Percentiles rank a stretch among this genome's conserved stretches.
Evolutionary conservation across 2,329 filamentous ascomycete species (phyloP).

Genomic region (Daldinia sp.): DNA sequence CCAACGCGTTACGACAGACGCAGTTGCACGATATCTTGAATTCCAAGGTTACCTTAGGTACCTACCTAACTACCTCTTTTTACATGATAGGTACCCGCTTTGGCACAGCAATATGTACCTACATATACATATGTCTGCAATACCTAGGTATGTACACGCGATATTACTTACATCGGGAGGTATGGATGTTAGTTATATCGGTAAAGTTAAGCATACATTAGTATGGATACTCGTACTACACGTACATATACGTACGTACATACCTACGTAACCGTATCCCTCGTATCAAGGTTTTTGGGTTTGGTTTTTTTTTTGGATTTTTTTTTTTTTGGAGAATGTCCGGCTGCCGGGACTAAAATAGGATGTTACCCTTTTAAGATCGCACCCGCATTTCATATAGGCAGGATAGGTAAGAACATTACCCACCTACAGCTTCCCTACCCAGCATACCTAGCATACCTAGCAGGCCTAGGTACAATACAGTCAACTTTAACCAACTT

Average conservation of each 20-base stretch:
- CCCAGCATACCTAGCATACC: background rate
- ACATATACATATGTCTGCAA: no score
- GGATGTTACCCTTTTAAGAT: background rate
- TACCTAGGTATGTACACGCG: background rate
- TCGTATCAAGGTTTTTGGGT: no score
- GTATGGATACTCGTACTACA: no score
- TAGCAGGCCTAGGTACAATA: no score
- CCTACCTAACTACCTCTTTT: no score
- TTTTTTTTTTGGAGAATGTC: conserved; percentile 19
- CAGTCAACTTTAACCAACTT: conserved; percentile 6
- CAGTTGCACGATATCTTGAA: background rate
- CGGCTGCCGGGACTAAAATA: conserved; percentile 26
- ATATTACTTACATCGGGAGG: background rate
- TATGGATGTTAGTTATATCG: no score
- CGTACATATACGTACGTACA: background rate
- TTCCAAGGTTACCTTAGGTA: background rate
- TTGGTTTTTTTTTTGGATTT: no score
- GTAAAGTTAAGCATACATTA: background rate
- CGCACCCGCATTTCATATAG: background rate
- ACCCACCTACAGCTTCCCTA: background rate
- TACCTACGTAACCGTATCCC: background rate
- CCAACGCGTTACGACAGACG: background rate
- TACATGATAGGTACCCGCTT: background rate
- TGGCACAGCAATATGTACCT: no score
- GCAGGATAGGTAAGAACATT: background rate